These are phyloP conservation scores for Nemania abortiva DNA, from an alignment of 2,329 filamentous ascomycete genomes.

Conservation along the genomic window DNA sequence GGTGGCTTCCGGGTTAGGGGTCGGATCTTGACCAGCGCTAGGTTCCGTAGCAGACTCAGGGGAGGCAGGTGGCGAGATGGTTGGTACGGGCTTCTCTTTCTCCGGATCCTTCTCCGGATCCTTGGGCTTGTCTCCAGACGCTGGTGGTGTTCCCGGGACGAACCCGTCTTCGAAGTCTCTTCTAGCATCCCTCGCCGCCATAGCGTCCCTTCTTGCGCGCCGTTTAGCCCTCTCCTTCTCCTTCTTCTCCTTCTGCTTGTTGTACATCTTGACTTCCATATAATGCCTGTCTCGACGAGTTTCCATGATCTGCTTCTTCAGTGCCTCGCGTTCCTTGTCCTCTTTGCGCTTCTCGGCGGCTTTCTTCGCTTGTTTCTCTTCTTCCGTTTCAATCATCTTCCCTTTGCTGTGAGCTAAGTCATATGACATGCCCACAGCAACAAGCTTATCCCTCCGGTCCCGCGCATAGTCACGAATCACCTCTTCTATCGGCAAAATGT, in stretches of 20 bases:
- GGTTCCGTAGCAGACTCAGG: slow-evolving; percentile 32
- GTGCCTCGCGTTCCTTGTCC: slow-evolving; percentile 55
- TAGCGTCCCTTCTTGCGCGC: slow-evolving; percentile 49
- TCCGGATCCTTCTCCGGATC: slow-evolving; percentile 39
- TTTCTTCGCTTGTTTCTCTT: slow-evolving; percentile 62
- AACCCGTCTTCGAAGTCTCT: slow-evolving; percentile 35
- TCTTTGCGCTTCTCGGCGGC: slow-evolving; percentile 59
- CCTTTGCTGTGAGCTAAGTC: slow-evolving; percentile 78
- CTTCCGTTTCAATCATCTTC: slow-evolving; percentile 60
- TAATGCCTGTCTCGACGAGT: slow-evolving; percentile 48
- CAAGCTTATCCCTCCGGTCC: slow-evolving; percentile 76
- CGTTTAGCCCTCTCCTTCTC: slow-evolving; percentile 55
- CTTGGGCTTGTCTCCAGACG: slow-evolving; percentile 14
- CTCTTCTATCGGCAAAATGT: slow-evolving; percentile 69
- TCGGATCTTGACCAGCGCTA: slow-evolving; percentile 16
- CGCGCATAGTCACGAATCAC: slow-evolving; percentile 75
- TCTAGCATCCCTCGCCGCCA: slow-evolving; percentile 41
- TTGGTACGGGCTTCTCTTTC: slow-evolving; percentile 55
- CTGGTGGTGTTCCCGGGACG: not conserved
- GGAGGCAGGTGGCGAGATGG: slow-evolving; percentile 42
- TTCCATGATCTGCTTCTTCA: slow-evolving; percentile 55
- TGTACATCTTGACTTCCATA: slow-evolving; percentile 56
- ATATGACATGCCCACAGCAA: slow-evolving; percentile 76
- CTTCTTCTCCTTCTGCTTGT: slow-evolving; percentile 56
- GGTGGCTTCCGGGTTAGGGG: not conserved